Conservation (phyloP, 805 yeast genomes). For the Jamesozyma gamospora region DNA sequence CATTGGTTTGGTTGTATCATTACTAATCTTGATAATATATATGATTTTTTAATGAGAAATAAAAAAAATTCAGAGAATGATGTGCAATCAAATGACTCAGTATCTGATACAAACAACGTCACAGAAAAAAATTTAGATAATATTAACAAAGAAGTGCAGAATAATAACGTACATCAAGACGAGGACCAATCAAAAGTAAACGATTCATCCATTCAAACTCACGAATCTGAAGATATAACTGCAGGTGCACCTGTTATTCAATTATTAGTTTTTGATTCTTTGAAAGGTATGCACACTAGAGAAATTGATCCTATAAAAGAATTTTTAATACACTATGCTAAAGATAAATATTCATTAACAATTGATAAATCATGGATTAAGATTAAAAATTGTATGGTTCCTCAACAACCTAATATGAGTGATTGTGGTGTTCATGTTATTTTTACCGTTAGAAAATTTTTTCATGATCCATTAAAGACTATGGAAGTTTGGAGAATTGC, state of each 20-base stretch:
- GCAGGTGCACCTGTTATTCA: slow-evolving; percentile 25
- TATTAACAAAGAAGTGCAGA: neutral
- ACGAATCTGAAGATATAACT: slow-evolving; percentile 9
- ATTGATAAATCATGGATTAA: slow-evolving; percentile 40
- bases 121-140: neutral
- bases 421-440: slow-evolving; percentile 94
- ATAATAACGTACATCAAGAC: neutral
- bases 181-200: neutral
- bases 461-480: slow-evolving; percentile 40
- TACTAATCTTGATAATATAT: slow-evolving; percentile 35
- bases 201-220: neutral
- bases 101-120: too few species aligned
- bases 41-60: slow-evolving; percentile 7
- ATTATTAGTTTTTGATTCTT: slow-evolving; percentile 65
- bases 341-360: slow-evolving; percentile 44
- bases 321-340: slow-evolving; percentile 60
- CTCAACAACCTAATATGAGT: slow-evolving; percentile 77
- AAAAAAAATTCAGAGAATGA: too few species aligned
- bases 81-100: too few species aligned
- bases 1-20: slow-evolving; percentile 89
- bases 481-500: slow-evolving; percentile 38
- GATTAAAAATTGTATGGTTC: slow-evolving; percentile 47
- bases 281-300: slow-evolving; percentile 45
- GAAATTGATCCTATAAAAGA: slow-evolving; percentile 45
- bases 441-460: slow-evolving; percentile 54